phyloP scores from a whole-genome alignment of 2,329 filamentous ascomycete genomes.

The Diaporthe ilicicola region DNA sequence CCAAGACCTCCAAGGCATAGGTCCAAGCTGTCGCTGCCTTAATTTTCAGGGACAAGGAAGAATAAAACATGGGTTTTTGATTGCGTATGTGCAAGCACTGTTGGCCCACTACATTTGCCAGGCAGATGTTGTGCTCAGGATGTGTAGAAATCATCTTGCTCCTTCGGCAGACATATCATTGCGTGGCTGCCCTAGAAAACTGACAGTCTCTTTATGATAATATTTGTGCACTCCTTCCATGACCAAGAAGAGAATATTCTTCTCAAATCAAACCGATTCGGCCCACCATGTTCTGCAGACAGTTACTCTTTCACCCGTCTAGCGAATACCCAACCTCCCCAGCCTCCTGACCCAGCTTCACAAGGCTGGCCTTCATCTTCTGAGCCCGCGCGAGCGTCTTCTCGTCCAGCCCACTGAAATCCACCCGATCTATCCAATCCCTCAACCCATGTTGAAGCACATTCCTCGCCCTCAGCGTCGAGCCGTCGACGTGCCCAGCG shows the following conservation, averaged over 20 bases:
- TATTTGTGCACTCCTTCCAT: too few species aligned
- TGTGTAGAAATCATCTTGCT: too few species aligned
- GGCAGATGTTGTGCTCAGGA: too few species aligned
- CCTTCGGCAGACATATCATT: too few species aligned
- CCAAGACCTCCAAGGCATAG: neutral
- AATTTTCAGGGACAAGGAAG: too few species aligned
- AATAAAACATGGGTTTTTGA: too few species aligned
- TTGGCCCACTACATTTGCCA: too few species aligned
- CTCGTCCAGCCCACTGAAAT: constrained; percentile 58
- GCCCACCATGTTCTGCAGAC: neutral
- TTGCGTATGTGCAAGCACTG: too few species aligned
- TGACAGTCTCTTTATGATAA: too few species aligned
- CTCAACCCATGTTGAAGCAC: constrained; percentile 77
- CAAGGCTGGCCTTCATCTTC: constrained; percentile 67
- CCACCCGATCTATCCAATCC: constrained; percentile 66
- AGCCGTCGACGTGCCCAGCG: constrained; percentile 66
- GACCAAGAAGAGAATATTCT: too few species aligned
- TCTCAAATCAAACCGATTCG: too few species aligned
- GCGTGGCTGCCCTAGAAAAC: too few species aligned
- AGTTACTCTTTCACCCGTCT: constrained; percentile 45
- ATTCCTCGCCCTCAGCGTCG: constrained; percentile 67
- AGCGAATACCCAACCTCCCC: constrained; percentile 70
- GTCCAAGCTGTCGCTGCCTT: neutral
- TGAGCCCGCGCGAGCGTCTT: constrained; percentile 58
- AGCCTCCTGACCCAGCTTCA: constrained; percentile 66